Evolutionary conservation across 805 yeast genomes (phyloP), one percentile per base, ranked within the genome.

Genomic region (Candida caryicola): DNA sequence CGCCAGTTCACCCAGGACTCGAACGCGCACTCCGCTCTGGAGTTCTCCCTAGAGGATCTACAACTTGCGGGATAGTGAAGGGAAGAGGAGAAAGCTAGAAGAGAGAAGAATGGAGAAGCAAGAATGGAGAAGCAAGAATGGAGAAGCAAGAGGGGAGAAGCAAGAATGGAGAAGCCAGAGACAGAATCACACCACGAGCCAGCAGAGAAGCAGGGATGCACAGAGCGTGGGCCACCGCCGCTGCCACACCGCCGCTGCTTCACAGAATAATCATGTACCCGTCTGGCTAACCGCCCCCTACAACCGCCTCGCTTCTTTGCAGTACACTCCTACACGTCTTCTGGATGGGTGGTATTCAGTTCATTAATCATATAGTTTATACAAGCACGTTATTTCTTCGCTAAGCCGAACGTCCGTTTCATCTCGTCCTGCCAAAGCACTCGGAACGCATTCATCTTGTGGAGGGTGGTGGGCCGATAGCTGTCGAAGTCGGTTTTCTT

Each of bases 371-470:
- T 29, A 21, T 19, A 17, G 39, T 26, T 47, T 21, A 33, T 17
- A 23, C n/a, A 18, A 17, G 30, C 17, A 32, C 33, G 21, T 25
- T 36, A 41, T 50, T 40, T 49, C 52, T 59, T 41, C 62, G 56
- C 14, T 60, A 55, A 1, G 2, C 84, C 76, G 44, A 83, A 65
- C 1, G 75, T 58, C 17, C 71, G 60, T 46, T 78, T 75, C 52
- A 82, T 44, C 54, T 85, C 93, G 43, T 81, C 81, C 48, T 64
- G 56, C 60, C 84, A 82, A 12, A 85, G 51, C 12, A 73, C 49
- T 27, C 81, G 57, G 50, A 69, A 82, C 0, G 91, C 91, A 39
- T 75, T 81, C 31, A 74, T 50, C 51, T 73, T 80, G 30, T 84
- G 89, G 15, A 50, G 37, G 1, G 56, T 26, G 0, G 84, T 75